A percentile compares a stretch with the other conserved stretches of the same genome.
These are phyloP conservation scores for Clonostachys chloroleuca DNA, from an alignment of 2,329 filamentous ascomycete species.

Conservation along the genomic window DNA sequence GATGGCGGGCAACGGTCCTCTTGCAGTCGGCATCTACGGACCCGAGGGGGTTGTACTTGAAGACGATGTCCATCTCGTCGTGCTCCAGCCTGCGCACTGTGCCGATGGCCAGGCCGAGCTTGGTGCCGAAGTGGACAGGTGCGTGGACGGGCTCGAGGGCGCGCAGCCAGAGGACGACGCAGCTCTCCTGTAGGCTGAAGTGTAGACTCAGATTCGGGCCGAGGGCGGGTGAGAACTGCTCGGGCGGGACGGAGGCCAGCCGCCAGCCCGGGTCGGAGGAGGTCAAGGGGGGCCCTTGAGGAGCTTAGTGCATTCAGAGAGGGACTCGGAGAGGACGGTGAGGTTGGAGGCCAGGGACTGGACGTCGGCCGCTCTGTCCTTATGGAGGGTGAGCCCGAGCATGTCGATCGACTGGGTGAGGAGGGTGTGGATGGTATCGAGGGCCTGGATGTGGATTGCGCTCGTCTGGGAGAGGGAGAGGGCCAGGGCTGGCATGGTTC, in stretches of 20 bases:
- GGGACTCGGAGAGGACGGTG: slow-evolving; percentile 47
- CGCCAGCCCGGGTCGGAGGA: slow-evolving; percentile 37
- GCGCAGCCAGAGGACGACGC: slow-evolving; percentile 65
- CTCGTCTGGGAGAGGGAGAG: slow-evolving; percentile 38
- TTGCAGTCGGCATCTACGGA: slow-evolving; percentile 13
- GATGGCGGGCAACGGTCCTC: background rate
- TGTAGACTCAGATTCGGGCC: slow-evolving; percentile 70
- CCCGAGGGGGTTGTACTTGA: slow-evolving; percentile 50
- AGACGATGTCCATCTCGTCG: slow-evolving; percentile 76
- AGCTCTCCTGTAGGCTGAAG: slow-evolving; percentile 65
- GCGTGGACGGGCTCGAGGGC: slow-evolving; percentile 64
- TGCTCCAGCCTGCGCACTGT: slow-evolving; percentile 62
- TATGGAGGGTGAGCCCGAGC: slow-evolving; percentile 63
- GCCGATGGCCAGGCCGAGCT: slow-evolving; percentile 66
- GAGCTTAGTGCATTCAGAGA: slow-evolving; percentile 44
- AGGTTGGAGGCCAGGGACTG: slow-evolving; percentile 52
- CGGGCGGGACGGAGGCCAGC: slow-evolving; percentile 32
- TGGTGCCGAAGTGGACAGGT: slow-evolving; percentile 57
- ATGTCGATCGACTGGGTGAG: slow-evolving; percentile 83
- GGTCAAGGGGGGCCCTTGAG: slow-evolving; percentile 48
- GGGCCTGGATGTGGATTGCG: slow-evolving; percentile 59
- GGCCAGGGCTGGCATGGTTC: slow-evolving; percentile 54
- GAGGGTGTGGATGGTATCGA: slow-evolving; percentile 68
- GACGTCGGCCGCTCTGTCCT: slow-evolving; percentile 45
- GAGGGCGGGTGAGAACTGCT: slow-evolving; percentile 35